A percentile compares a stretch with the other conserved stretches of the same genome.
phyloP scores from a whole-genome alignment of 164 flowering plant genomes.

The Magnolia sinica region DNA sequence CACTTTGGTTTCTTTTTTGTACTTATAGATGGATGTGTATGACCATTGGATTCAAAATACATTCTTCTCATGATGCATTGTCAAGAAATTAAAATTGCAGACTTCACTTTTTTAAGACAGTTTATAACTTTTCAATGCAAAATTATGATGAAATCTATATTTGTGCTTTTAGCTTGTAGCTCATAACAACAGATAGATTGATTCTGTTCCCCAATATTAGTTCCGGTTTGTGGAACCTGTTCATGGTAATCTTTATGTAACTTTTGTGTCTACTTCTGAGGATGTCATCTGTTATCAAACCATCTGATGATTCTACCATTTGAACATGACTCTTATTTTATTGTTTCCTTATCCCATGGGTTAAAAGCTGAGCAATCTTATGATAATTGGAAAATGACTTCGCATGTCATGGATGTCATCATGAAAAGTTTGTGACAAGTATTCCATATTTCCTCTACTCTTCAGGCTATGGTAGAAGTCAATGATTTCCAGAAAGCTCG shows the following conservation, averaged over 20 bases:
- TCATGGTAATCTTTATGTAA: no score
- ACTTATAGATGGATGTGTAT: neutral
- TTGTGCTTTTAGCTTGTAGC: neutral
- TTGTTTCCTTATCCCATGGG: neutral
- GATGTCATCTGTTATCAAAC: neutral
- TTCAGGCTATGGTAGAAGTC: conserved; percentile 60
- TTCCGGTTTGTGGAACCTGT: neutral
- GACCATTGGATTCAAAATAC: neutral
- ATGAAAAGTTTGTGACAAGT: neutral
- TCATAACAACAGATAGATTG: neutral
- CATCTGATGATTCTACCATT: neutral
- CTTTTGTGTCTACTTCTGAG: neutral
- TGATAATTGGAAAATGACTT: neutral
- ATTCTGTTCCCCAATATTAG: neutral
- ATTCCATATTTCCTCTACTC: conserved; percentile 1
- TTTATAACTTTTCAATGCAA: neutral
- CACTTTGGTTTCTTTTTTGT: neutral
- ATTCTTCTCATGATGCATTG: neutral
- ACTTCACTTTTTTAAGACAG: no score
- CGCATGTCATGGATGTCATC: neutral
- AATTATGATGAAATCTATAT: neutral
- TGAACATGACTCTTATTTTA: neutral
- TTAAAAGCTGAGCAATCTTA: neutral
- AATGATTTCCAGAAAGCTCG: conserved; percentile 64
- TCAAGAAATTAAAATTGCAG: neutral